Evolutionary conservation across 2,329 filamentous ascomycete species (phyloP).

Genomic region (Fusarium fracticaudum): DNA sequence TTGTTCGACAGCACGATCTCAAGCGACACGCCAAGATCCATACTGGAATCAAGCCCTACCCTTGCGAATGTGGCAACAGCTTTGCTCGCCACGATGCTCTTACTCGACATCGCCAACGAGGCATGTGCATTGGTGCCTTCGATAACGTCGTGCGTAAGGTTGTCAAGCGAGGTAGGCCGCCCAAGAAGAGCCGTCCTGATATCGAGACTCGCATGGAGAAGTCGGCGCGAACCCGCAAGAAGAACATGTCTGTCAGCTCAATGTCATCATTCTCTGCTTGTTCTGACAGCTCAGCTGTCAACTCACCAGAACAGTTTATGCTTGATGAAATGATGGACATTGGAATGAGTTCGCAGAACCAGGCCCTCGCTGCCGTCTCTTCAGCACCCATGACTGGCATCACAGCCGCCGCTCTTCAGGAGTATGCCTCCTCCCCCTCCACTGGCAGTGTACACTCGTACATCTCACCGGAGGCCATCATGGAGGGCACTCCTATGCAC

Average conservation of each 20-base stretch:
- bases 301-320: slow-evolving; percentile 62
- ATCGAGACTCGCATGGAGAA: slow-evolving; percentile 66
- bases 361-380: slow-evolving; percentile 52
- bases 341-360: slow-evolving; percentile 41
- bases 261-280: slow-evolving; percentile 64
- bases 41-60: slow-evolving; percentile 93
- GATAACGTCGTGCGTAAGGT: slow-evolving; percentile 75
- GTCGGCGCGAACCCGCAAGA: slow-evolving; percentile 65
- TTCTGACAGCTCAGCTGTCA: slow-evolving; percentile 65
- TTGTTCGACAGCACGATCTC: slow-evolving; percentile 95
- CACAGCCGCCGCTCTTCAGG: slow-evolving; percentile 47
- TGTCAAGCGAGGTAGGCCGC: slow-evolving; percentile 69
- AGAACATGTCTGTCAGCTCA: slow-evolving; percentile 60
- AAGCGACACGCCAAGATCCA: slow-evolving; percentile 98
- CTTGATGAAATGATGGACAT: slow-evolving; percentile 61
- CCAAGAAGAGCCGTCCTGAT: slow-evolving; percentile 67
- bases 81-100: slow-evolving; percentile 96
- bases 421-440: slow-evolving; percentile 53
- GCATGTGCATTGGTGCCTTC: slow-evolving; percentile 96
- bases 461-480: slow-evolving; percentile 58
- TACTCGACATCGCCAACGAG: slow-evolving; percentile 91
- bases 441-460: slow-evolving; percentile 53
- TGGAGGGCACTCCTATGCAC: slow-evolving; percentile 50
- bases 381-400: slow-evolving; percentile 56
- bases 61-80: slow-evolving; percentile 91